These are phyloP conservation scores for Amylocystis lapponica DNA, from an alignment of 768 basidiomycete genomes.

Conservation along the genomic window DNA sequence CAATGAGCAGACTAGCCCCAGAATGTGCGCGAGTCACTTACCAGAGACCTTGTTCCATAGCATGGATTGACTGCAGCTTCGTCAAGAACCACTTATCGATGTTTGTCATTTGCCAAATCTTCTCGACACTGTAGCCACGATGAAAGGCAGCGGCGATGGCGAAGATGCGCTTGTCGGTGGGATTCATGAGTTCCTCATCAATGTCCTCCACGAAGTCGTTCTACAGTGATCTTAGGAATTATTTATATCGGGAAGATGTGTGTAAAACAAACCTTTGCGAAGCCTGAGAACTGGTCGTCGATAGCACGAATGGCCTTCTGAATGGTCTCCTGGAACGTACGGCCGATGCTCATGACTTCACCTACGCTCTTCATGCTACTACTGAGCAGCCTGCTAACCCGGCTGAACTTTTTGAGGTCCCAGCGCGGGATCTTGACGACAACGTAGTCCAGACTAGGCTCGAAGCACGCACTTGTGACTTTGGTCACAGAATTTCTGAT, in stretches of 20 bases:
- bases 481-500: slow-evolving; percentile 98
- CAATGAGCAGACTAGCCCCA: no score
- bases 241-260: no score
- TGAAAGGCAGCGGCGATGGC: slow-evolving; percentile 94
- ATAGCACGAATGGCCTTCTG: slow-evolving; percentile 98
- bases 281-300: slow-evolving; percentile 92
- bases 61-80: slow-evolving; percentile 76
- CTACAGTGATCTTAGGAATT: no score
- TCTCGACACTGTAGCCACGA: slow-evolving; percentile 89
- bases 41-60: slow-evolving; percentile 75
- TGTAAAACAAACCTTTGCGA: slow-evolving; percentile 66
- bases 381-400: slow-evolving; percentile 86
- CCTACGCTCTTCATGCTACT: slow-evolving; percentile 99
- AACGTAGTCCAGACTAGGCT: slow-evolving; percentile 94
- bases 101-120: slow-evolving; percentile 96
- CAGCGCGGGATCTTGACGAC: slow-evolving; percentile 99
- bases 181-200: slow-evolving; percentile 89
- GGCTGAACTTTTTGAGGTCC: slow-evolving; percentile 97
- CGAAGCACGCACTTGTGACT: slow-evolving; percentile 95
- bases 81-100: slow-evolving; percentile 99
- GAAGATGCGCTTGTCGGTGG: slow-evolving; percentile 96
- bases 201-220: slow-evolving; percentile 86
- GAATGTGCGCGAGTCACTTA: slow-evolving; percentile 34
- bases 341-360: slow-evolving; percentile 98
- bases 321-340: slow-evolving; percentile 98